phyloP scores from a whole-genome alignment of 768 basidiomycete genomes.

The Lyophyllum semitale region DNA sequence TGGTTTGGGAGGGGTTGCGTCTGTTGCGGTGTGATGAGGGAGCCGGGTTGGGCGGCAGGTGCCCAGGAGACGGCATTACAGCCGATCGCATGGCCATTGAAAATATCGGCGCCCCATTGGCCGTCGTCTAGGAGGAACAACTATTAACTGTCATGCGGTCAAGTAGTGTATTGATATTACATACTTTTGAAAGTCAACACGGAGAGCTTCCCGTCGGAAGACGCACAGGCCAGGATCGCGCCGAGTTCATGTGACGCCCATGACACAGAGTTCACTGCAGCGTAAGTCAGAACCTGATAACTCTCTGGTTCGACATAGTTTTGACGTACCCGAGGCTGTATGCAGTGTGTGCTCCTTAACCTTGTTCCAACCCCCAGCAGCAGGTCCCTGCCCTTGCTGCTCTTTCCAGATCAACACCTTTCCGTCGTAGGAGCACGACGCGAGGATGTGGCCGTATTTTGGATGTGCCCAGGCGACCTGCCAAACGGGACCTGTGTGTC shows the following conservation, averaged over 20 bases:
- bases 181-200: conserved; percentile 95
- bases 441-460: conserved; percentile 94
- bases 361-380: conserved; percentile 78
- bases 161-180: conserved; percentile 17
- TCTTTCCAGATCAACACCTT: conserved; percentile 99
- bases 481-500: conserved; percentile 98
- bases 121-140: conserved; percentile 77
- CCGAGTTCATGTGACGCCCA: conserved; percentile 99
- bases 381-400: conserved; percentile 58
- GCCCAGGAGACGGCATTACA: conserved; percentile 99
- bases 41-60: conserved; percentile 85
- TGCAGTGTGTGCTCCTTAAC: conserved; percentile 96
- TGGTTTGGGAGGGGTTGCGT: conserved; percentile 48
- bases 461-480: conserved; percentile 98
- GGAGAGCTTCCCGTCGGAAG: conserved; percentile 95
- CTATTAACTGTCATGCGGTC: not conserved
- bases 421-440: conserved; percentile 98
- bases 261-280: conserved; percentile 89
- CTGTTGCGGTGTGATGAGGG: conserved; percentile 74
- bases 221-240: conserved; percentile 94
- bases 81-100: conserved; percentile 93
- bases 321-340: conserved; percentile 80
- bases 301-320: not conserved
- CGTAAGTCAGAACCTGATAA: not conserved
- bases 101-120: conserved; percentile 93